Base-by-base conservation (phyloP, 2,329 filamentous ascomycete species). In the Epichloe sp. region DNA sequence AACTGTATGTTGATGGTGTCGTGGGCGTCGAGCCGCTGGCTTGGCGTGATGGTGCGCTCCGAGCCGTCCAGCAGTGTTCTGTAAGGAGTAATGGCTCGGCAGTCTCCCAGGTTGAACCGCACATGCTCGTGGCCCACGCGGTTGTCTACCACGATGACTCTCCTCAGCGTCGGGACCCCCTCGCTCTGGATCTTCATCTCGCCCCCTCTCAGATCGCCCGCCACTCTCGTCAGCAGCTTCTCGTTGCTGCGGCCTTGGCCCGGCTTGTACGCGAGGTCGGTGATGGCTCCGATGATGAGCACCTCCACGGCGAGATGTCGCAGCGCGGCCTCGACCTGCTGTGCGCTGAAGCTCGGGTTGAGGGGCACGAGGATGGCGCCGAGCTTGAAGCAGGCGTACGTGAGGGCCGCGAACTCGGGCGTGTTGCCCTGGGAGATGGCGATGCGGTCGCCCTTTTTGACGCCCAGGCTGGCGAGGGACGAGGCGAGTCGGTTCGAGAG, bases 1-100 rank as follows among this genome's bases (percentile, higher is more conserved):
- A 97, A 97, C 66, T 97, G 91, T 56, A 97, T 95, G 63, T 96
- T 97, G 57, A 94, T 83, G 2, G 85, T 81, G 48, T 97, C 91
- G 54, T 78, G 65, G 0, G 81, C 73, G 15, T 72, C 57, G 1
- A 84, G 71, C 0, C 70, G 69, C 23, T 64, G 51, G 50, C 76
- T 71, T 0, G 77, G 75, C 19, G 54, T 60, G 2, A 80, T 59
- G 2, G 63, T 17, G 0, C 60, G 53, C 2, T 61, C 56, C 0
- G 67, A 64, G 15, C 63, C 58, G 15, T 59, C 54, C 40, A 72
- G 59, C 34, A 82, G 66, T 1, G 58, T 50, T 1, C 66, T 52
- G 57, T 76, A 77, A 2, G 71, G 68, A 0, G 68, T 77, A n/a
- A 80, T 62, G 1, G 71, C 65, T 11, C 63, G 57, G 48, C 67